phyloP scores from a whole-genome alignment of 768 basidiomycete species.

The Pleurotus tuoliensis region DNA sequence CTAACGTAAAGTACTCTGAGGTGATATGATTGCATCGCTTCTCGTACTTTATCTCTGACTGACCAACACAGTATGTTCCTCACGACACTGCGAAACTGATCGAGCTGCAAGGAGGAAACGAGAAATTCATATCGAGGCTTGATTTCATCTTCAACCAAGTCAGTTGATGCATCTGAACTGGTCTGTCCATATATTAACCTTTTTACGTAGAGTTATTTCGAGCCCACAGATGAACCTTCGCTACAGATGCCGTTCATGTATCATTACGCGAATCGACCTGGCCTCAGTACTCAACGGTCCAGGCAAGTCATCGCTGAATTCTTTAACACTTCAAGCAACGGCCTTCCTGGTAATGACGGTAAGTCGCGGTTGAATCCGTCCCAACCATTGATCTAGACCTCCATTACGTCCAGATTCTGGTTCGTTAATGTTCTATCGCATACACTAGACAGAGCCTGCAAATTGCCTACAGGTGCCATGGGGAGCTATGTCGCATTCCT shows the following conservation, averaged over 20 bases:
- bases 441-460: too few relatives aligned
- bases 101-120: constrained; percentile 54
- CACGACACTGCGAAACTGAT: constrained; percentile 64
- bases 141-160: constrained; percentile 57
- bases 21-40: constrained; percentile 20
- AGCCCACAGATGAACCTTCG: constrained; percentile 60
- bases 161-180: background rate
- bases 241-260: constrained; percentile 71
- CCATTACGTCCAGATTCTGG: constrained; percentile 16
- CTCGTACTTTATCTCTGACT: background rate
- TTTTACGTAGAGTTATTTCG: constrained; percentile 47
- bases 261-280: constrained; percentile 61
- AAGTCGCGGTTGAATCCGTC: constrained; percentile 22
- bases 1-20: constrained; percentile 46
- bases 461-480: constrained; percentile 47
- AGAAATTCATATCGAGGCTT: constrained; percentile 50
- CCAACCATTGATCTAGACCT: constrained; percentile 3
- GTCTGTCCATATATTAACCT: background rate
- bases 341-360: constrained; percentile 67
- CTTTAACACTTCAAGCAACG: constrained; percentile 53
- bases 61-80: constrained; percentile 45
- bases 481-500: constrained; percentile 57
- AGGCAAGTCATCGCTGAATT: constrained; percentile 48
- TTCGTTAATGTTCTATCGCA: background rate
- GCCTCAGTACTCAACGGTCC: constrained; percentile 53